These are phyloP conservation scores for Syzygium syzygioides DNA, from an alignment of 441 rosid species.

Conservation along the genomic window DNA sequence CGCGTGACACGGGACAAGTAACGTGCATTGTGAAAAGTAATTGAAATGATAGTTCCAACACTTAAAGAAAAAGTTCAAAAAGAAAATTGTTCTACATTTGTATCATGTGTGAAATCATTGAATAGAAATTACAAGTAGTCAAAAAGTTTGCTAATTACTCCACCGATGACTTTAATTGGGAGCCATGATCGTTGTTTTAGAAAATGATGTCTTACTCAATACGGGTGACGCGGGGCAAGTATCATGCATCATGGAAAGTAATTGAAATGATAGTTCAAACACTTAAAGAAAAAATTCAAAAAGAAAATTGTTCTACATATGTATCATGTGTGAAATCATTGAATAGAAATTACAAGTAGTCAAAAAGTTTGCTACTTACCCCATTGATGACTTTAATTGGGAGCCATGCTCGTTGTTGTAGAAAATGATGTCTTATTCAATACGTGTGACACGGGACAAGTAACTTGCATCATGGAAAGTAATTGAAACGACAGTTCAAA, in stretches of 20 bases:
- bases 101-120: too few species aligned
- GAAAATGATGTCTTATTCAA: background rate
- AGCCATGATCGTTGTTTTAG: background rate
- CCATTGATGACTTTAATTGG: too few species aligned
- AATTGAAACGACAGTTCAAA: too few species aligned
- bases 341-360: too few species aligned
- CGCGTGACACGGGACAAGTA: background rate
- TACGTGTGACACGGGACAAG: background rate
- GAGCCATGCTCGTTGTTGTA: background rate
- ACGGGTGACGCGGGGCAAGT: background rate
- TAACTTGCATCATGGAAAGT: accelerated
- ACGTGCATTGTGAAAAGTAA: accelerated
- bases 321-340: too few species aligned
- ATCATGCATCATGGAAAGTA: accelerated
- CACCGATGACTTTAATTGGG: background rate
- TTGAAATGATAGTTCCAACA: too few species aligned
- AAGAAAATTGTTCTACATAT: too few species aligned
- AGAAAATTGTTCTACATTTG: background rate
- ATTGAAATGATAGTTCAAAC: too few species aligned
- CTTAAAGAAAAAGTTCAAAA: background rate
- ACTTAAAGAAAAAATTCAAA: background rate
- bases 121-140: background rate
- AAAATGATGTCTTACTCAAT: background rate
- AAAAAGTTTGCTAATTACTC: background rate
- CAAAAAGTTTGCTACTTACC: too few species aligned